Evolutionary conservation across 164 flowering plant genomes (phyloP), one percentile per base, ranked within the genome.

Genomic region (Chimonanthus praecox): DNA sequence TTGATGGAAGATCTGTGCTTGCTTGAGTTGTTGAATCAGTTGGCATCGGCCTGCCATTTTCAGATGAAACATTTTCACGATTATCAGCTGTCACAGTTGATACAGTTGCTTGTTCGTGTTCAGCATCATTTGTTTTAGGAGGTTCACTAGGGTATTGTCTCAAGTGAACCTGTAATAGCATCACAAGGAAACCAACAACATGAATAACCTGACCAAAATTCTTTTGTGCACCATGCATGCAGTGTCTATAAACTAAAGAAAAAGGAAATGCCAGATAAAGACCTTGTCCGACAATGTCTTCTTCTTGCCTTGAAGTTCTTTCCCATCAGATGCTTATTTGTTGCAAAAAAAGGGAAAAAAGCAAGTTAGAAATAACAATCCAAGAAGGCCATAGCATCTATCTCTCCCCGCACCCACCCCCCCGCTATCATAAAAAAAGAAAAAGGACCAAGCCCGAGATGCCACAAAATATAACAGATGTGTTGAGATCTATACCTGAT

Each of bases 281-380:
- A 91, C 95, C 95, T 88, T 88, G 16, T 51, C 58, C 80, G 80
- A 88, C 69, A 79, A 16, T 75, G 80, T 88, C 80, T 77, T 73
- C 79, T 72, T 89, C 87, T 74, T 85, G 21, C 83, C 77, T 84
- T 84, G 87, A 76, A 86, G 80, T 72, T 84, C 94, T 85, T 83
- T 80, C 50, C 88, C 91, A 80, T 79, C 85, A 64, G 94, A 79
- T 78, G 84, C 98, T 91, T 69, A 63, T 54, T 46, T 54, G 68
- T 71, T 70, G 47, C 64, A 47, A 65, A 75, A 71, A 75, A 50
- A 48, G 68, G 0, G 46, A 70, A 75, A 50, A 70, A 20, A 67
- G 73, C 60, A 65, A 73, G 68, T 47, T 10, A 70, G 15, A 50
- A 9, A 47, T 46, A 47, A 47, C 20, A 45, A 54, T 60, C 15